Conservation (phyloP, 208 protist genomes). For the Lotmaria passim region DNA sequence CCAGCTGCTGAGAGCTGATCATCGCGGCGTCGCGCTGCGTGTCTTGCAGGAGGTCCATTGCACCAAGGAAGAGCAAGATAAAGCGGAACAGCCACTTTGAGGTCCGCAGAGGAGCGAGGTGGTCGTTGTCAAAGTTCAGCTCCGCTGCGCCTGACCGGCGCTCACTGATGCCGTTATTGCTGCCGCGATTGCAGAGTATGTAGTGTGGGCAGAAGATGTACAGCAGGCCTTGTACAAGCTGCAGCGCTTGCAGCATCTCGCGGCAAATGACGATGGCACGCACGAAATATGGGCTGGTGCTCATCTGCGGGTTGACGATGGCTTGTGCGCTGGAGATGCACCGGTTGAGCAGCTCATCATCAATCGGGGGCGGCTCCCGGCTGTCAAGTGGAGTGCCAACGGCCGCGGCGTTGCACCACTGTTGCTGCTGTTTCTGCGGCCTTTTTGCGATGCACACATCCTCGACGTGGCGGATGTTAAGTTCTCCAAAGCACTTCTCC, state of each 20-base stretch:
- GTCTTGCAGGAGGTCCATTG: slow-evolving; percentile 28
- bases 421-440: neutral
- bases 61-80: slow-evolving; percentile 31
- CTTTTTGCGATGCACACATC: neutral
- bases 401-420: too few species aligned
- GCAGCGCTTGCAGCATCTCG: slow-evolving; percentile 23
- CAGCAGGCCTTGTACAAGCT: slow-evolving; percentile 19
- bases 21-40: neutral
- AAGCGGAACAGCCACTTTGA: slow-evolving; percentile 31
- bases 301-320: slow-evolving; percentile 19
- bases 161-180: neutral
- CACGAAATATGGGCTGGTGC: slow-evolving; percentile 25
- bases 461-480: slow-evolving; percentile 17
- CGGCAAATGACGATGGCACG: slow-evolving; percentile 14
- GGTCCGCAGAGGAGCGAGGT: slow-evolving; percentile 18
- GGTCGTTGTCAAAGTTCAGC: slow-evolving; percentile 11
- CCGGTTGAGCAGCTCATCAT: slow-evolving; percentile 16
- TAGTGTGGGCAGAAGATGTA: slow-evolving; percentile 15
- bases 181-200: neutral
- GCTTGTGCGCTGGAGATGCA: slow-evolving; percentile 23
- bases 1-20: slow-evolving; percentile 20
- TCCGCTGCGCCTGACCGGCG: slow-evolving; percentile 1
- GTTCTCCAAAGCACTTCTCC: slow-evolving; percentile 13
- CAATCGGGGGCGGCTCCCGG: neutral
- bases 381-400: too few species aligned